Conservation (phyloP, 2,329 filamentous ascomycete genomes). For the Xylogone sp. region DNA sequence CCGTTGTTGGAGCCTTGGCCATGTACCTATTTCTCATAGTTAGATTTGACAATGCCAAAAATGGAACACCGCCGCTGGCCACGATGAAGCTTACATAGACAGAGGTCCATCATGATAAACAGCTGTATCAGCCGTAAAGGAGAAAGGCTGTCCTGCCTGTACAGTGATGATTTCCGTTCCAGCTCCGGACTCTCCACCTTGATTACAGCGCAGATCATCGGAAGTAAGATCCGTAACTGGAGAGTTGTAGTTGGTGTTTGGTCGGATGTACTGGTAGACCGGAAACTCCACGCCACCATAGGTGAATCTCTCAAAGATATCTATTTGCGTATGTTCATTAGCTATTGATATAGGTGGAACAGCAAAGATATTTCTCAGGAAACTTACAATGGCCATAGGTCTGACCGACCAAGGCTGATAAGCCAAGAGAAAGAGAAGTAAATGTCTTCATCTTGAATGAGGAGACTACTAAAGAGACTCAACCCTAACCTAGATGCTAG, state of each 20-base stretch:
- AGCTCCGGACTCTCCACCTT: constrained; percentile 24
- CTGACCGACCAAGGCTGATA: constrained; percentile 15
- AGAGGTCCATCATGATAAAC: constrained; percentile 32
- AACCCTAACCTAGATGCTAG: constrained; percentile 7
- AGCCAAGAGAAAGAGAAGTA: constrained; percentile 3
- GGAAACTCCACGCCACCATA: neutral
- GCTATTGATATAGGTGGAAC: neutral
- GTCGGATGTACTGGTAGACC: constrained; percentile 48
- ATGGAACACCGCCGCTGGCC: too few relatives aligned
- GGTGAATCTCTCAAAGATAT: neutral
- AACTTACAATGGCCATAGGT: constrained; percentile 17
- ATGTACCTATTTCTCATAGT: constrained; percentile 16
- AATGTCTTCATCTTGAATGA: constrained; percentile 15
- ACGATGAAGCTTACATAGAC: constrained; percentile 16
- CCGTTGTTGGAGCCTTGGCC: constrained; percentile 31
- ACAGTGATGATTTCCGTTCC: constrained; percentile 23
- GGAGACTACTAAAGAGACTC: neutral
- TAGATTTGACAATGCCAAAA: too few relatives aligned
- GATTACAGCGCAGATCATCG: constrained; percentile 44
- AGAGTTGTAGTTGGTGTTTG: constrained; percentile 42
- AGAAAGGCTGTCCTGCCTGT: constrained; percentile 36
- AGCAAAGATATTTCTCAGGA: too few relatives aligned
- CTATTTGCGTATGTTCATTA: neutral
- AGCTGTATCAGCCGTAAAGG: constrained; percentile 40
- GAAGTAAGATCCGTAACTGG: constrained; percentile 42